A percentile compares a stretch with the other conserved stretches of the same genome.
Conservation (phyloP, 2,329 filamentous ascomycete species). For the Curvularia sp. region DNA sequence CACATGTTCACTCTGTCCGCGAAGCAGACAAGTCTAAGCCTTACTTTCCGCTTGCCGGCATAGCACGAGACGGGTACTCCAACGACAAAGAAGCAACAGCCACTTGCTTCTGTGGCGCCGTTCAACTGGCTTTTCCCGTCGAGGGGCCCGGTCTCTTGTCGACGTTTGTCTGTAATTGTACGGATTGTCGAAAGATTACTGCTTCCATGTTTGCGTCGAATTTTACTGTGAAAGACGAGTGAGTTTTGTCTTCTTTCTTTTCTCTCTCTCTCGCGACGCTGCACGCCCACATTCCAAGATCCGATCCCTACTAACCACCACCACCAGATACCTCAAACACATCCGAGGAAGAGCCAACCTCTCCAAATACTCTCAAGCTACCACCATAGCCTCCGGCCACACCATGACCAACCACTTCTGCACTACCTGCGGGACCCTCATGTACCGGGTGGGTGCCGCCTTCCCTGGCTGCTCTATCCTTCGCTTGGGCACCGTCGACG, state of each 20-base stretch:
- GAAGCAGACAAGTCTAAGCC: not conserved
- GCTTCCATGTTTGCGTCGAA: slow-evolving; percentile 66
- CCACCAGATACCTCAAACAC: slow-evolving; percentile 51
- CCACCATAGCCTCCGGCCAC: slow-evolving; percentile 12
- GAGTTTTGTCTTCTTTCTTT: slow-evolving; percentile 21
- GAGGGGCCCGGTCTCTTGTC: slow-evolving; percentile 55
- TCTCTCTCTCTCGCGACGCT: not conserved
- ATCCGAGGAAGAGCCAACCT: slow-evolving; percentile 58
- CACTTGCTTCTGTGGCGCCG: slow-evolving; percentile 41
- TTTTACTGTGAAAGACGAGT: slow-evolving; percentile 57
- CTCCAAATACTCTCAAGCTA: slow-evolving; percentile 55
- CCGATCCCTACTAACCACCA: not conserved
- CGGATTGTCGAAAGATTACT: slow-evolving; percentile 68
- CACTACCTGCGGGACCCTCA: slow-evolving; percentile 63
- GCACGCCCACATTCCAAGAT: too few species aligned
- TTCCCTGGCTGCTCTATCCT: slow-evolving; percentile 59
- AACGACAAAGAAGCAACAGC: slow-evolving; percentile 31
- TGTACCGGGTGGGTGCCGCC: slow-evolving; percentile 61
- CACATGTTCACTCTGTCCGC: not conserved
- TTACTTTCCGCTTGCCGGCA: not conserved
- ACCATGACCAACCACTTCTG: slow-evolving; percentile 70
- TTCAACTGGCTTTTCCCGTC: slow-evolving; percentile 49
- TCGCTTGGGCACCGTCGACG: slow-evolving; percentile 68
- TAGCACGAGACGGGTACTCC: not conserved
- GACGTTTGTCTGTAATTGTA: slow-evolving; percentile 66